phyloP scores from a whole-genome alignment of 305 asterid species.

The Withania somnifera region DNA sequence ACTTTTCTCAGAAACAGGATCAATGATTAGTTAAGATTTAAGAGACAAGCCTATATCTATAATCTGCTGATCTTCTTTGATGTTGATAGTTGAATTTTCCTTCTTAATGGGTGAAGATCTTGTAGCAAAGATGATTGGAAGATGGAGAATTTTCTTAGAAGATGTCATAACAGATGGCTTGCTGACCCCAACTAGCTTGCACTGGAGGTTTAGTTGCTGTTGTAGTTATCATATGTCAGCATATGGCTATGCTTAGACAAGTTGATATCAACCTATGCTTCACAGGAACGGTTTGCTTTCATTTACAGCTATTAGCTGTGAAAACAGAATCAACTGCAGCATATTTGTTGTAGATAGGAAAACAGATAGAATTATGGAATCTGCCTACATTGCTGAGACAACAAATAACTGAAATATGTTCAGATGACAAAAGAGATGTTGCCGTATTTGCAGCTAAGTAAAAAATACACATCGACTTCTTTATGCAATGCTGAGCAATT shows the following conservation, averaged over 20 bases:
- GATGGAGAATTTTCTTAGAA: neutral
- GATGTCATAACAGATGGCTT: neutral
- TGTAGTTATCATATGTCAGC: neutral
- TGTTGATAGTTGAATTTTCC: neutral
- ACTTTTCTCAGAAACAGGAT: neutral
- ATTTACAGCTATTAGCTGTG: neutral
- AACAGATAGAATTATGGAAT: neutral
- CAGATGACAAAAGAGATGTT: neutral
- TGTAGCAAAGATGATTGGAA: neutral
- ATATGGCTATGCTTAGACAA: neutral
- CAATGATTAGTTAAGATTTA: neutral
- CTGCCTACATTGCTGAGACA: neutral
- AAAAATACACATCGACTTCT: neutral
- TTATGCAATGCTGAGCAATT: neutral
- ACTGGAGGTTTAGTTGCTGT: neutral
- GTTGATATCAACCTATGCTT: neutral
- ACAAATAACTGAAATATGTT: neutral
- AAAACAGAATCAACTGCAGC: neutral
- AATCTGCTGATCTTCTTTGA: neutral
- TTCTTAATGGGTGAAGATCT: neutral
- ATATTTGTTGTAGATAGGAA: neutral
- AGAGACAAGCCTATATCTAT: neutral
- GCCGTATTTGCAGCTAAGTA: neutral
- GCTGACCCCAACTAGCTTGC: neutral
- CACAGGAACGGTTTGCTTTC: neutral